Base-by-base conservation (phyloP, 306 rosid species). In the Cicer yamashitae region DNA sequence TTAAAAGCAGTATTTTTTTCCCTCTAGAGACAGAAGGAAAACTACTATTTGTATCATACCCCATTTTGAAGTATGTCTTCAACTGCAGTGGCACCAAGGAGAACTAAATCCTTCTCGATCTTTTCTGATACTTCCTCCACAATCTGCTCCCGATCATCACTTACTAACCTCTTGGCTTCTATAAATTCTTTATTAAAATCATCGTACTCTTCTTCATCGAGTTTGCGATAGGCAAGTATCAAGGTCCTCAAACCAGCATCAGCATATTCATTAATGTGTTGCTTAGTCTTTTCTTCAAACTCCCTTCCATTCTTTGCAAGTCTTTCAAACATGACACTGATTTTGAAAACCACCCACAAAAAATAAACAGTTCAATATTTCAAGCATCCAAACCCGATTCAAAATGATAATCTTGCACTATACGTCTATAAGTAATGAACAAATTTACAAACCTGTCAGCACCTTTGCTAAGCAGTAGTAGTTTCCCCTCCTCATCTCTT, bases 361-460 rank as follows among this genome's bases (percentile, higher is more conserved):
- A 15, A 64, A 72, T 7, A 13, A 46, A 7, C 25, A 66, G 18
- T 18, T 37, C 30, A 57, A 22, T 15, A 44, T 52, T 71, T 41
- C 63, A 10, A 51, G 43, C 59, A 43, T 22, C 67, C n/a, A 43
- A 52, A 71, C 43, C 38, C 44, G 3, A 22, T 39, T 41, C 41
- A 40, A 79, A 71, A 79, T 43, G 38, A 41, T 39, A 70, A 11
- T 37, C 70, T 17, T 2, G 2, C 37, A 38, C 44, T 37, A 20
- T 43, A 57, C 11, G 9, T 48, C 18, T 6, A 52, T 44, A 77
- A 58, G 38, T 59, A 61, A 18, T 71, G 64, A 44, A 65, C 72
- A 18, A 81, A 67, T 71, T 85, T 70, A 83, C 88, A 53, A 74
- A 93, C 98, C 97, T 91, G 89, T 91, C 98, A 50, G 98, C 98